Evolutionary conservation across 768 basidiomycete species (phyloP), one percentile per base, ranked within the genome.

Genomic region (Phanerochaete sordida): DNA sequence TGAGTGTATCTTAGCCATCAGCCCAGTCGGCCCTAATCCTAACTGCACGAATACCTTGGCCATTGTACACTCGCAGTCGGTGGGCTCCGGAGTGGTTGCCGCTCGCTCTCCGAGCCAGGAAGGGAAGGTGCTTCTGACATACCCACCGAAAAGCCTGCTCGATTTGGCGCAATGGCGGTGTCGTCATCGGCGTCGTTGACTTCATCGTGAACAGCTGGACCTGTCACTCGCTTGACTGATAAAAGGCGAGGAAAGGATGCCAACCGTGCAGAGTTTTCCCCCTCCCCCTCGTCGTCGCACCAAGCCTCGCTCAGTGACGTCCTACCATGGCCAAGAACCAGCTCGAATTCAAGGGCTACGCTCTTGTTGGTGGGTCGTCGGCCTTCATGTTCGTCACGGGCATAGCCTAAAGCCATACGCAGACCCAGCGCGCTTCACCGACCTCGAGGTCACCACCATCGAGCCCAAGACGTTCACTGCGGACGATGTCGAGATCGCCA

Each of bases 401-500:
- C n/a, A n/a, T n/a, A n/a, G n/a, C n/a, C n/a, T n/a, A n/a, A n/a
- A n/a, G n/a, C 31, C n/a, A 3, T 43, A 19, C 30, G 16, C 43
- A 33, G 28, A 62, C 16, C 60, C 64, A 0, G 52, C 57, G 13
- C 57, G 62, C 8, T 79, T 75, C 76, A 68, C 71, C 19, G 67
- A 78, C 43, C 78, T 81, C 59, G 64, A 79, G 50, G 64, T 82
- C 27, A 76, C 76, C 45, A 72, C 77, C 21, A 81, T 81, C 69
- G 64, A 80, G 64, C 83, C 84, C 16, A 87, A 87, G 72, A 70
- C 68, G 9, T 76, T 76, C 61, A 75, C 74, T 2, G 77, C 83
- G 24, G 75, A 79, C 62, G 85, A 88, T 65, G 73, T 87, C 54
- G 84, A 86, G 55, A 77, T 83, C 59, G 74, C 78, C 51, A 80